Base-by-base conservation (phyloP, 2,329 filamentous ascomycete genomes). In the Clonostachys solani region DNA sequence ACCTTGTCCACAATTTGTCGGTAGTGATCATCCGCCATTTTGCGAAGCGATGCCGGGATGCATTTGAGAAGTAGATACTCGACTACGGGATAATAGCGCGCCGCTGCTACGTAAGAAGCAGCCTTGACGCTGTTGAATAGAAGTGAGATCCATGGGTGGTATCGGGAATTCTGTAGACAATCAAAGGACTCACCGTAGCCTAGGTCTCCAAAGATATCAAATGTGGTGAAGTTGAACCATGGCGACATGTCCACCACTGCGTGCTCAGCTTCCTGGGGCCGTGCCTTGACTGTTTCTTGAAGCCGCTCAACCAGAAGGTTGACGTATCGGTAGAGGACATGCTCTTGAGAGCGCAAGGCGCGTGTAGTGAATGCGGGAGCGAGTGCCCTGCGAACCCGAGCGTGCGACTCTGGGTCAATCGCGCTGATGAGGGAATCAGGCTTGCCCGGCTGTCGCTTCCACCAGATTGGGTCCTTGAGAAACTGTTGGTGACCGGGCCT, bases 381-480 rank as follows among this genome's bases (percentile, higher is more conserved):
- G 8, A 48, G 42, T 12, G 42, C 15, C 12, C 19, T 12, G 12
- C 47, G 47, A 18, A 45, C 29, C 23, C 43, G 43, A 5, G 13
- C n/a, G 43, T 44, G 43, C n/a, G n/a, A 16, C 13, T 44, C 33
- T 17, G 15, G 23, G 43, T 44, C 33, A 17, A 15, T 17, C 2
- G 34, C 34, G 9, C 29, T 44, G n/a, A 44, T n/a, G 43, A 36
- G n/a, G 4, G 43, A 44, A 33, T 41, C 13, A 23, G 17, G 12
- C 17, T 23, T 23, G 61, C 72, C 55, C 80, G 75, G 0, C 69
- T 67, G 4, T 75, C 74, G 1, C 74, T 62, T 17, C n/a, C 16
- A 44, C 23, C 23, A n/a, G 43, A n/a, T 8, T 17, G 15, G 17
- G 9, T 44, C 34, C 16, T 44, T 44, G 33, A 17, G 23, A 17